These are phyloP conservation scores for Pyrenophora teres DNA, from an alignment of 2,329 filamentous ascomycete genomes.

Conservation along the genomic window DNA sequence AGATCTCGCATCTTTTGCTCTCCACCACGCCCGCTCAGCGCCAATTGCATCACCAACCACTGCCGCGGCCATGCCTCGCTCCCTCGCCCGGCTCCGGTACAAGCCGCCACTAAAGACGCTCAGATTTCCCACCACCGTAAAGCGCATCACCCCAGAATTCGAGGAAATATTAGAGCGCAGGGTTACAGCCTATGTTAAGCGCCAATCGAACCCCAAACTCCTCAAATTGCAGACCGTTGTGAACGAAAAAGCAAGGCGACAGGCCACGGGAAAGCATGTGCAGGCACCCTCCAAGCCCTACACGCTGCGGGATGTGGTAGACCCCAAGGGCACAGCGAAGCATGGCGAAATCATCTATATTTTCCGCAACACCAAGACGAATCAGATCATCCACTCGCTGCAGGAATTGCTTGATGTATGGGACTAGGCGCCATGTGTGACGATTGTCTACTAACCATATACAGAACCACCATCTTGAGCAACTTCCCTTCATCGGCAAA, in stretches of 20 bases:
- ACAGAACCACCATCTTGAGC: slow-evolving; percentile 59
- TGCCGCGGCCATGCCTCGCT: slow-evolving; percentile 37
- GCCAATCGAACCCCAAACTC: slow-evolving; percentile 32
- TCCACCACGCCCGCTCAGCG: not conserved
- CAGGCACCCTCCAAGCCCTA: slow-evolving; percentile 27
- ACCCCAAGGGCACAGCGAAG: slow-evolving; percentile 27
- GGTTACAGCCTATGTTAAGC: slow-evolving; percentile 28
- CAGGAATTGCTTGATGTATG: slow-evolving; percentile 60
- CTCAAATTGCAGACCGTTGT: slow-evolving; percentile 31
- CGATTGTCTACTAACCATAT: slow-evolving; percentile 1
- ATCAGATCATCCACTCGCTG: slow-evolving; percentile 68
- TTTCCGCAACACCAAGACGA: slow-evolving; percentile 65
- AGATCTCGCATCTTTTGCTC: slow-evolving; percentile 18
- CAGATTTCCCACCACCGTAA: slow-evolving; percentile 16
- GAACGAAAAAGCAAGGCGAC: slow-evolving; percentile 29
- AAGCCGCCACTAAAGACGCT: slow-evolving; percentile 25
- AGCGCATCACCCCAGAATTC: slow-evolving; percentile 4
- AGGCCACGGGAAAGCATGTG: slow-evolving; percentile 20
- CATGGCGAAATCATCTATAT: slow-evolving; percentile 66
- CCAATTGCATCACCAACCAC: slow-evolving; percentile 11
- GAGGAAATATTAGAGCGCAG: slow-evolving; percentile 6
- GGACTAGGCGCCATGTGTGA: not conserved
- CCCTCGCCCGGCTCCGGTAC: slow-evolving; percentile 34
- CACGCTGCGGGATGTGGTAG: slow-evolving; percentile 50
- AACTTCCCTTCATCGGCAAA: slow-evolving; percentile 67